Percentiles rank a stretch among this genome's conserved stretches.
Conservation (phyloP, 1,139 yeast species). For the Yamadazyma pseudoaaseri region DNA sequence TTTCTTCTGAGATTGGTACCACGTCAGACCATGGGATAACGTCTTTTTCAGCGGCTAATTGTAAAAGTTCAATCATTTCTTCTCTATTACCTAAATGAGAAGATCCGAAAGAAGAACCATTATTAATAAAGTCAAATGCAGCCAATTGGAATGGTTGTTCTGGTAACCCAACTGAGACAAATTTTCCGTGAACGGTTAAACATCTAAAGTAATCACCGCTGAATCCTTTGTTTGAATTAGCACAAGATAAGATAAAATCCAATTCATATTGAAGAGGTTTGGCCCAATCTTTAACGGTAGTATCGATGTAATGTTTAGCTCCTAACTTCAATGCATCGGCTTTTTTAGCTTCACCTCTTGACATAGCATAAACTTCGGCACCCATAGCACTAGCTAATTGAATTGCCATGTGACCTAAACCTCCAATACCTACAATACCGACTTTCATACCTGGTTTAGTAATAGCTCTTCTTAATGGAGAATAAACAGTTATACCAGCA, state of each 20-base stretch:
- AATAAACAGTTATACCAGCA: slow-evolving; percentile 61
- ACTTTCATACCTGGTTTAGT: slow-evolving; percentile 28
- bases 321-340: slow-evolving; percentile 34
- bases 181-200: slow-evolving; percentile 42
- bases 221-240: slow-evolving; percentile 36
- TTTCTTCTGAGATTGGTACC: slow-evolving; percentile 50
- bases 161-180: slow-evolving; percentile 56
- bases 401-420: slow-evolving; percentile 39
- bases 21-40: slow-evolving; percentile 62
- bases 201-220: slow-evolving; percentile 27
- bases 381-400: slow-evolving; percentile 40
- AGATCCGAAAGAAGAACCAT: slow-evolving; percentile 44
- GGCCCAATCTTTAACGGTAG: slow-evolving; percentile 30
- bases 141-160: slow-evolving; percentile 22
- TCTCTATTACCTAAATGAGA: slow-evolving; percentile 50
- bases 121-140: slow-evolving; percentile 30
- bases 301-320: slow-evolving; percentile 34
- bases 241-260: slow-evolving; percentile 48
- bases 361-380: slow-evolving; percentile 37
- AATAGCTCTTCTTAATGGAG: slow-evolving; percentile 47
- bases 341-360: slow-evolving; percentile 31
- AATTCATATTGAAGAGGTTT: slow-evolving; percentile 27
- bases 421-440: slow-evolving; percentile 46
- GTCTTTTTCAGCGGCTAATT: slow-evolving; percentile 50
- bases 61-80: slow-evolving; percentile 55